A percentile compares a stretch with the other conserved stretches of the same genome.
Conservation (phyloP, 106 monocot species). For the Acorus gramineus region DNA sequence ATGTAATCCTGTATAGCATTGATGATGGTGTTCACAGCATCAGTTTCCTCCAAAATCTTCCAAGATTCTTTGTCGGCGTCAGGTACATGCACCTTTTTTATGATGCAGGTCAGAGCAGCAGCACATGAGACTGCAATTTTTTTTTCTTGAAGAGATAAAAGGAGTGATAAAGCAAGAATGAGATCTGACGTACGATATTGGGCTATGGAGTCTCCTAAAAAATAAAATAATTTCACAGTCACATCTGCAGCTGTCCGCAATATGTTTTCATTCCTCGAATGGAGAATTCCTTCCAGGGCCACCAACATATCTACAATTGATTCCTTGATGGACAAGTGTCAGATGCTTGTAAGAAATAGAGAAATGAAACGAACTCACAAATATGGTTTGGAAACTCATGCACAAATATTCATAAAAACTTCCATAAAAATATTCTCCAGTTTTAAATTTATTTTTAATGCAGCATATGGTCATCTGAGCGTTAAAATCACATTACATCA, state of each 20-base stretch:
- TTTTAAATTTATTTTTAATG: too few relatives aligned
- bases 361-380: too few relatives aligned
- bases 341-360: too few relatives aligned
- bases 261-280: slow-evolving; percentile 43
- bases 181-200: slow-evolving; percentile 47
- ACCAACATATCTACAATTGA: slow-evolving; percentile 59
- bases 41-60: slow-evolving; percentile 36
- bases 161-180: slow-evolving; percentile 30
- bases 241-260: slow-evolving; percentile 30
- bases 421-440: too few relatives aligned
- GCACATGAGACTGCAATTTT: slow-evolving; percentile 29
- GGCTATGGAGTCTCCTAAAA: slow-evolving; percentile 34
- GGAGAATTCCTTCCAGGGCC: slow-evolving; percentile 65
- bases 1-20: slow-evolving; percentile 33
- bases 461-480: too few relatives aligned
- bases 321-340: slow-evolving; percentile 30
- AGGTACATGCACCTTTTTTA: slow-evolving; percentile 21
- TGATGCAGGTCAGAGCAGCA: slow-evolving; percentile 38
- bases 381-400: too few relatives aligned
- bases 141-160: slow-evolving; percentile 27
- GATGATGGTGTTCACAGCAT: slow-evolving; percentile 23
- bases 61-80: slow-evolving; percentile 34
- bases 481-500: too few relatives aligned
- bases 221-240: slow-evolving; percentile 31
- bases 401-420: too few relatives aligned